Conservation (phyloP, 192 early-diverging fungal species). For the Pilaira anomala region DNA sequence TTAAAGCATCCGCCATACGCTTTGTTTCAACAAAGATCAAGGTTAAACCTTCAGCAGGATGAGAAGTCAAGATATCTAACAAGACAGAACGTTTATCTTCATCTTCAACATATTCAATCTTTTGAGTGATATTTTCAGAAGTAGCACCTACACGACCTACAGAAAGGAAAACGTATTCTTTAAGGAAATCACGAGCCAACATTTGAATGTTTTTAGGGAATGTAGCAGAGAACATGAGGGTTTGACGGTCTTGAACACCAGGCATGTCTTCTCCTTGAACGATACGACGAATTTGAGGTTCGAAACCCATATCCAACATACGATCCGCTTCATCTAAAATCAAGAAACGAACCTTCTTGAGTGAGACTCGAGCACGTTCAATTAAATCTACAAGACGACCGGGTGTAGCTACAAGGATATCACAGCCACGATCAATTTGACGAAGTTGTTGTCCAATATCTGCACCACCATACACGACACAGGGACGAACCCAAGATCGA, state of each 20-base stretch:
- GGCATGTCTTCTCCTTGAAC: conserved; percentile 75
- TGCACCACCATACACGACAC: conserved; percentile 94
- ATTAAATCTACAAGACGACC: conserved; percentile 93
- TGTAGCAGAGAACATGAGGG: conserved; percentile 94
- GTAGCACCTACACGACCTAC: conserved; percentile 94
- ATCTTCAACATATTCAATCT: conserved; percentile 90
- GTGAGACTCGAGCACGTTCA: conserved; percentile 72
- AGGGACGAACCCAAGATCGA: conserved; percentile 89
- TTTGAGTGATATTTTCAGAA: conserved; percentile 94
- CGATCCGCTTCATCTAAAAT: conserved; percentile 97
- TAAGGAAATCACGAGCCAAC: conserved; percentile 82
- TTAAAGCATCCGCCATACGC: conserved; percentile 86
- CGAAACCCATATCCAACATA: conserved; percentile 96
- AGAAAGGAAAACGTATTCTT: conserved; percentile 79
- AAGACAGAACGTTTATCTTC: conserved; percentile 89
- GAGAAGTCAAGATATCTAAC: conserved; percentile 73
- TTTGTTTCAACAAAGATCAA: conserved; percentile 98
- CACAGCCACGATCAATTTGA: conserved; percentile 89
- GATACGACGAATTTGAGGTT: conserved; percentile 88
- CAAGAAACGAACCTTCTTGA: conserved; percentile 78
- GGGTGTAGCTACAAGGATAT: conserved; percentile 92
- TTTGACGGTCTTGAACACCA: conserved; percentile 78
- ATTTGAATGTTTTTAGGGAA: conserved; percentile 88
- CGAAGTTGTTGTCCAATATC: conserved; percentile 87
- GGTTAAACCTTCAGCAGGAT: conserved; percentile 60